Evolutionary conservation across 495 filamentous ascomycete genomes (phyloP).

Genomic region (Lepidopterella palustris): DNA sequence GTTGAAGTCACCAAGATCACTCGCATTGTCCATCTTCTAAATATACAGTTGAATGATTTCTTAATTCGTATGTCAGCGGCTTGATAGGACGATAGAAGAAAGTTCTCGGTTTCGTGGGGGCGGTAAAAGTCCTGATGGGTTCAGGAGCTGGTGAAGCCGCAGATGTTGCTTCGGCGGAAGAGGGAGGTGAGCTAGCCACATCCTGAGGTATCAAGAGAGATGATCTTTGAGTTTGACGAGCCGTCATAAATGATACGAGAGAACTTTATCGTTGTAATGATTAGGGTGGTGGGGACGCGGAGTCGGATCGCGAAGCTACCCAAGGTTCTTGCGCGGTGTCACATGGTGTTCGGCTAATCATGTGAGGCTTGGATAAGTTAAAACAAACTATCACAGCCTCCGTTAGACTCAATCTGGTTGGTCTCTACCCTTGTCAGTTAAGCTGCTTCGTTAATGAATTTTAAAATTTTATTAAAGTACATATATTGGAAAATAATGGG

Average conservation of each 20-base stretch:
- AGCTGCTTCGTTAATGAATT: too few relatives aligned
- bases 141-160: neutral
- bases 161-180: neutral
- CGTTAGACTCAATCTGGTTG: too few relatives aligned
- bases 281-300: neutral
- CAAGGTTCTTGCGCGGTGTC: neutral
- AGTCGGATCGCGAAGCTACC: neutral
- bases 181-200: neutral
- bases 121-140: neutral
- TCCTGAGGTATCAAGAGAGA: neutral
- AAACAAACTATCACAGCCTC: too few relatives aligned
- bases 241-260: neutral
- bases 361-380: too few relatives aligned
- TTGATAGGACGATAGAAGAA: constrained; percentile 11
- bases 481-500: too few relatives aligned
- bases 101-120: constrained; percentile 1
- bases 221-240: neutral
- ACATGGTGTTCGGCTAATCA: too few relatives aligned
- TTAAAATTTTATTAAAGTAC: too few relatives aligned
- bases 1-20: neutral
- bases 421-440: too few relatives aligned
- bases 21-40: constrained; percentile 23
- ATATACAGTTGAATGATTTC: constrained; percentile 23
- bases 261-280: neutral
- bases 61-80: constrained; percentile 18